Base-by-base conservation (phyloP, 2,329 filamentous ascomycete genomes). In the Gaeumannomyces sp. region DNA sequence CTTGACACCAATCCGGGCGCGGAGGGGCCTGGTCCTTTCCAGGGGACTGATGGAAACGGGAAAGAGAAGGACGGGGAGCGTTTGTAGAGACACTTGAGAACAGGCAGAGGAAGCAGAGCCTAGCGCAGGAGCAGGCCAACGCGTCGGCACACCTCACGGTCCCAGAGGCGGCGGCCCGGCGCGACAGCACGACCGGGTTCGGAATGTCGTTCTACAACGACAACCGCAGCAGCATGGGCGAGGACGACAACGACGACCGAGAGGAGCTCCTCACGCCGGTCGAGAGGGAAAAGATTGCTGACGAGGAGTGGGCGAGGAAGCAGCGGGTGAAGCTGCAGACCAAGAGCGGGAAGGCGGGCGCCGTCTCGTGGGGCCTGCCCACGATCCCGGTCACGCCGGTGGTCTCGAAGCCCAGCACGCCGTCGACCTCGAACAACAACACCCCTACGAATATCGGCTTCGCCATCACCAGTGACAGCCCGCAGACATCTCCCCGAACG, bases 191-290 rank as follows among this genome's bases (percentile, higher is more conserved):
- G 14, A 14, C 28, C 28, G 38, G 38, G 13, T 56, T 56, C 38
- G 60, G 60, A 4, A 22, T 53, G 28, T 56, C 60, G 22, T 62
- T 62, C 33, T 62, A n/a, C 60, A 19, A 53, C 45, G 45, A 53
- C 45, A n/a, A n/a, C 45, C 45, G 19, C 19, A 53, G 45, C 45
- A 53, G 45, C 45, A 3, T 53, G 19, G 22, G 22, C 13, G 45
- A 53, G 4, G 35, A 31, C 1, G 38, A 62, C n/a, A n/a, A 61
- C 4, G 50, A 62, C n/a, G n/a, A 31, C 60, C 35, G 35, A 6
- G 28, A 59, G 25, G 28, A 19, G 25, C 38, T 62, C 4, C 60
- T 62, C 38, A 50, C 60, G 29, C 60, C 60, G 27, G 16, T 45
- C 35, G 60, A 25, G 22, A 53, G 45, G 45, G 45, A 53, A n/a